Evolutionary conservation across 116 monocot species (phyloP), one percentile per base, ranked within the genome.

Genomic region (Phalaenopsis hybrid): DNA sequence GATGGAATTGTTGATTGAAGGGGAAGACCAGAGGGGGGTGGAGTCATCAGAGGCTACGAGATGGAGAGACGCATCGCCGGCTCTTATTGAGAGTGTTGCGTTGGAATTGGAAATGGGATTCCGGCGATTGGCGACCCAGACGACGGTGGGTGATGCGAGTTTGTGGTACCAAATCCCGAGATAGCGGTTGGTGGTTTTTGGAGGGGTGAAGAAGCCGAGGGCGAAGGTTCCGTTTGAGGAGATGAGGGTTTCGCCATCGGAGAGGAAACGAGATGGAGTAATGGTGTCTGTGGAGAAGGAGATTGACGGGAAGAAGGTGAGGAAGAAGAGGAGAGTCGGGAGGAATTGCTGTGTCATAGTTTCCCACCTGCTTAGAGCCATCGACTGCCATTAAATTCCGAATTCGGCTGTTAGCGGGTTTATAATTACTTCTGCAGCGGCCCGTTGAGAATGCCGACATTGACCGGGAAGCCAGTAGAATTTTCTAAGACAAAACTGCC

Each of bases 41-140:
- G 73, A 78, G 28, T 70, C 48, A 0, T 49, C n/a, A 17, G 72
- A 57, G 8, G 23, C 5, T 5, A 79, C 23, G 33, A 88, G 31
- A 15, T 52, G 41, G 12, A 89, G 58, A 48, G 49, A 80, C 6
- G 63, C 63, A 23, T 82, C 82, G 69, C 72, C 51, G 20, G 50
- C 8, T 1, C 23, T 48, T 48, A 89, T 44, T 44, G 67, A 67
- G 7, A 89, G 75, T 15, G 11, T 31, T 12, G 70, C 77, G 18
- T 82, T n/a, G 9, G 33, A n/a, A 51, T n/a, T 46, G 4, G 20
- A 28, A 61, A 89, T 48, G 1, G 86, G 86, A 31, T 23, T 76
- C 15, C 74, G 17, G 23, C 89, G 86, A 79, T 89, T 89, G 67
- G 89, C 89, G 2, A 86, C 85, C 89, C 86, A 89, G 3, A 85